Evolutionary conservation across 2,329 filamentous ascomycete species (phyloP), one percentile per base, ranked within the genome.

Genomic region (Pseudogymnoascus sp.): DNA sequence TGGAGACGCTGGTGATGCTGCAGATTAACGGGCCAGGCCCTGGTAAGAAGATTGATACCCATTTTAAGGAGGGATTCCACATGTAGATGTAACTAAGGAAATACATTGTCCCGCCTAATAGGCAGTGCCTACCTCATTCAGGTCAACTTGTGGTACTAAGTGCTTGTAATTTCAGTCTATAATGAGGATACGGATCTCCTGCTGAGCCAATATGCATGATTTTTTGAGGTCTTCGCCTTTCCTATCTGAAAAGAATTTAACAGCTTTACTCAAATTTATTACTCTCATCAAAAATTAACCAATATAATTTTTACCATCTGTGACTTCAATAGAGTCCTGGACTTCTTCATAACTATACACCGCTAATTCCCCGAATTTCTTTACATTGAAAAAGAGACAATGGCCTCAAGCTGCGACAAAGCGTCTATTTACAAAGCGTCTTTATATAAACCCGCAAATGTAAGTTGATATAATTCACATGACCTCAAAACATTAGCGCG

Each of bases 1-100:
- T 95, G 77, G 84, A 87, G 68, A 82, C 79, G 67, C 76, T 97
- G 62, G 82, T 96, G 33, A 68, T 68, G 38, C 65, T 80, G 67
- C 72, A 72, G 62, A 61, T 57, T 35, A 38, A 57, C 12, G 55
- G 63, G 41, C 57, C 57, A 6, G 38, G 38, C 6, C 57, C 38
- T 21, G 37, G 57, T n/a, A 39, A 57, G 30, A 39, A 57, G 55
- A 39, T 35, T 23, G 38, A 59, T 30, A 48, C 34, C 33, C 26
- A 59, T 39, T 39, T 59, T 26, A 26, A 12, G 3, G 35, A 59
- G 57, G 35, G 57, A 23, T 59, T 55, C 35, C 35, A 59, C 12
- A 41, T 59, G 37, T 48, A 59, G 37, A 55, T 15, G 34, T 35
- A 57, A 12, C 45, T 2, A 48, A 28, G 13, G 18, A 30, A 30